These are phyloP conservation scores for Lasiosphaeria hispida DNA, from an alignment of 495 filamentous ascomycete genomes.

Conservation along the genomic window DNA sequence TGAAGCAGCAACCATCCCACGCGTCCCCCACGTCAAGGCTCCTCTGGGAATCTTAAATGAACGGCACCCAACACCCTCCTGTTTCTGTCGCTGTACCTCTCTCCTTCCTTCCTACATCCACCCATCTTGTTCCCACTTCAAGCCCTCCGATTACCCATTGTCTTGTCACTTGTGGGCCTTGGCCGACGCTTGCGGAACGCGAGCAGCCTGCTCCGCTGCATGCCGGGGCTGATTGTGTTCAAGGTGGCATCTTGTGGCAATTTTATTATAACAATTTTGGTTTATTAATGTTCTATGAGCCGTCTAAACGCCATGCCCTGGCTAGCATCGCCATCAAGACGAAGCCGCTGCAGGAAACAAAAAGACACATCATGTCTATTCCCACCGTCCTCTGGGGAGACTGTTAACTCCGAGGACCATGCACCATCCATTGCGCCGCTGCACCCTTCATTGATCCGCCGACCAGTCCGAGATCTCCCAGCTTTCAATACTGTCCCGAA, in stretches of 20 bases:
- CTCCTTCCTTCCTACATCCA: neutral
- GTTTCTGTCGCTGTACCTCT: neutral
- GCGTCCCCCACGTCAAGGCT: slow-evolving; percentile 34
- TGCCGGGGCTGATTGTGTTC: no score
- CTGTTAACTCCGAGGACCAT: neutral
- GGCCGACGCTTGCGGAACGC: no score
- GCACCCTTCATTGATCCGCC: slow-evolving; percentile 16
- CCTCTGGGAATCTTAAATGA: slow-evolving; percentile 27
- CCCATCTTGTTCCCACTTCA: neutral
- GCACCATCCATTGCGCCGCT: neutral
- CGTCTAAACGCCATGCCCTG: slow-evolving; percentile 2
- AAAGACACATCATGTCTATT: neutral
- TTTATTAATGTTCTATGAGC: neutral
- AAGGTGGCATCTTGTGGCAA: no score
- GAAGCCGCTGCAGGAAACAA: neutral
- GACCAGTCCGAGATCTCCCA: slow-evolving; percentile 63
- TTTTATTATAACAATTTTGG: no score
- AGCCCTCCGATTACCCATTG: neutral
- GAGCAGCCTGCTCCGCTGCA: no score
- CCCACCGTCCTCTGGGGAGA: neutral
- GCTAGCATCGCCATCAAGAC: slow-evolving; percentile 12
- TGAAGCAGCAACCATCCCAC: slow-evolving; percentile 31
- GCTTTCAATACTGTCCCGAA: slow-evolving; percentile 52
- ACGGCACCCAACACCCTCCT: slow-evolving; percentile 20
- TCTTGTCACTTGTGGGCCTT: no score